Evolutionary conservation across 2,329 filamentous ascomycete species (phyloP).

Genomic region (Graphilbum sp.): DNA sequence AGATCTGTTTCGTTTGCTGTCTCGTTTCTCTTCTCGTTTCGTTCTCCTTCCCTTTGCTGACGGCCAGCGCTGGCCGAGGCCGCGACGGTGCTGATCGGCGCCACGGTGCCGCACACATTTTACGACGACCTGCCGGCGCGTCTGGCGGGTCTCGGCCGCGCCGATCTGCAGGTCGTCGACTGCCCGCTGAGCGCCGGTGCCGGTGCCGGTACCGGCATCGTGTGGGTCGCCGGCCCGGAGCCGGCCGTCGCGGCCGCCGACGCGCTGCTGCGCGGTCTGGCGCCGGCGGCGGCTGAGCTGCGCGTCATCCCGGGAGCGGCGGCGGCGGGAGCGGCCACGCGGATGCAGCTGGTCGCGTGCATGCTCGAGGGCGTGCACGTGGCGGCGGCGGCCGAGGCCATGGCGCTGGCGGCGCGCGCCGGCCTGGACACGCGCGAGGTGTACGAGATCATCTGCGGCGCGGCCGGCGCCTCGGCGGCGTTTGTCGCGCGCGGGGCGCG

Average conservation of each 20-base stretch:
- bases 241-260: constrained; percentile 25
- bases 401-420: constrained; percentile 31
- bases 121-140: constrained; percentile 42
- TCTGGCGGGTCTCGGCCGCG: constrained; percentile 36
- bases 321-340: constrained; percentile 32
- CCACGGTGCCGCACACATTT: constrained; percentile 54
- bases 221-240: constrained; percentile 39
- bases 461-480: constrained; percentile 29
- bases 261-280: constrained; percentile 60
- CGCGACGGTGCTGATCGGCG: constrained; percentile 48
- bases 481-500: constrained; percentile 38
- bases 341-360: constrained; percentile 37
- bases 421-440: constrained; percentile 24
- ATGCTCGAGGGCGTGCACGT: constrained; percentile 35
- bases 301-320: constrained; percentile 32
- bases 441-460: constrained; percentile 15
- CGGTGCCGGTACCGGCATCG: constrained; percentile 17
- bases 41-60: not conserved
- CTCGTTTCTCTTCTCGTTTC: no score
- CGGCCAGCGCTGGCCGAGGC: constrained; percentile 30
- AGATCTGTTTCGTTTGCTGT: no score
- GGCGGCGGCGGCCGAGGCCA: constrained; percentile 31
- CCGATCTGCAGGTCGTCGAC: constrained; percentile 52
- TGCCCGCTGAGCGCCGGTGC: constrained; percentile 52
- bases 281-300: constrained; percentile 42